Base-by-base conservation (phyloP, 768 basidiomycete genomes). In the Mycena pura region DNA sequence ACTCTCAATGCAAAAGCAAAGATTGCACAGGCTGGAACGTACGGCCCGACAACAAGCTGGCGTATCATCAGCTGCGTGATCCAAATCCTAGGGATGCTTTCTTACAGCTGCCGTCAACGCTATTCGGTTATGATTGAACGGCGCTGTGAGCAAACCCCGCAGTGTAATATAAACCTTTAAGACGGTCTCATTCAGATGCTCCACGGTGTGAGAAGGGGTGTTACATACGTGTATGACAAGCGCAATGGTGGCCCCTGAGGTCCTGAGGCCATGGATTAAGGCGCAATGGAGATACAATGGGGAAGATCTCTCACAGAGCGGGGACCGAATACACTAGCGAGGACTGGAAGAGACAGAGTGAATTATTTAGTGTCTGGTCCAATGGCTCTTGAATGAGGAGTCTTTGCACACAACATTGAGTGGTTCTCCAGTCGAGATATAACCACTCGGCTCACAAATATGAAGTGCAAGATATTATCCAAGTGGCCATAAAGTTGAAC, bases 401-500 rank as follows among this genome's bases (percentile, higher is more conserved):
- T 46, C 68, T 60, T 14, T 19, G 8, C 17, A 27, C 15, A 45
- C 1, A 9, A 38, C 48, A n/a, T n/a, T n/a, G 5, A 39, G 34
- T 31, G 32, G 6, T 9, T 10, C n/a, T 39, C 3, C 14, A 32
- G 25, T 14, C 15, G 4, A 13, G 28, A 39, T 8, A 22, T 0
- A 22, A 22, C 1, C 7, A 4, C 11, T 32, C 14, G 19, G 51
- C 64, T 40, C 45, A 65, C 64, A 65, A 7, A 58, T 70, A 70
- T n/a, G 67, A 68, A 21, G 62, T 31, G 36, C 60, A 68, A 6
- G 69, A 70, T 19, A 70, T 64, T 17, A 68, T 58, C 69, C 69
- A 70, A 43, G 64, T 54, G 27, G 61, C 19, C 56, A 64, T 65
- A 47, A 70, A 70, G 52, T 62, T 70, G 31, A 64, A 62, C 69